Base-by-base conservation (phyloP, 2,329 filamentous ascomycete species). In the Verticillium zaregamsianum region DNA sequence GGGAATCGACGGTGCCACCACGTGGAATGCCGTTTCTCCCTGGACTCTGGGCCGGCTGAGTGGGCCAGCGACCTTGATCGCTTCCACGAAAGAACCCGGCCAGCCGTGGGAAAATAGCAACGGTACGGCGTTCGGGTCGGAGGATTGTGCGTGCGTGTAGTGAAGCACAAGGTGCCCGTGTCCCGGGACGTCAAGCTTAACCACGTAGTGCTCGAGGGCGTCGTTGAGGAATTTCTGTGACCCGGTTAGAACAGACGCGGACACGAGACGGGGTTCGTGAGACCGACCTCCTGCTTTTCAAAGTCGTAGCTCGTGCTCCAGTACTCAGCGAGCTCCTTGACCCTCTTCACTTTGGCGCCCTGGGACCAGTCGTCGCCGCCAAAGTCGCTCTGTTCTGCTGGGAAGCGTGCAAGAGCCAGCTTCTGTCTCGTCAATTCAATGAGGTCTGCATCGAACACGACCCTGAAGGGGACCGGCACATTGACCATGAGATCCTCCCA, bases 1-100 rank as follows among this genome's bases (percentile, higher is more conserved):
- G 0, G 79, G 78, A 3, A 77, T 66, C 5, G 74, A 77, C 4
- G 81, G 80, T 0, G 76, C 77, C 3, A 83, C 74, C 33, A 82
- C 71, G 65, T 82, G 77, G 68, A 80, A 83, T 3, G 78, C 72
- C n/a, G 74, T 76, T 7, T 64, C 39, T 3, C 61, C 58, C 5
- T 67, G 60, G 17, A 68, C 62, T 1, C 66, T 28, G 0, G 73
- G 73, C 5, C 67, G 65, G 4, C 69, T 69, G 17, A 79, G 68
- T 2, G 64, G 65, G 11, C 72, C 68, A 35, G 79, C 67, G 31
- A 80, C 69, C 32, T 69, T 69, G 17, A 66, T 63, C 6, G 74
- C 69, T 66, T 80, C 77, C 5, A 77, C 63, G 58, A 79, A 78
- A 5, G 71, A 74, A 0, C 77, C 76, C 2, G 78, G 77, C 77